phyloP scores from a whole-genome alignment of 257 asterid species.

The Lycium barbarum region DNA sequence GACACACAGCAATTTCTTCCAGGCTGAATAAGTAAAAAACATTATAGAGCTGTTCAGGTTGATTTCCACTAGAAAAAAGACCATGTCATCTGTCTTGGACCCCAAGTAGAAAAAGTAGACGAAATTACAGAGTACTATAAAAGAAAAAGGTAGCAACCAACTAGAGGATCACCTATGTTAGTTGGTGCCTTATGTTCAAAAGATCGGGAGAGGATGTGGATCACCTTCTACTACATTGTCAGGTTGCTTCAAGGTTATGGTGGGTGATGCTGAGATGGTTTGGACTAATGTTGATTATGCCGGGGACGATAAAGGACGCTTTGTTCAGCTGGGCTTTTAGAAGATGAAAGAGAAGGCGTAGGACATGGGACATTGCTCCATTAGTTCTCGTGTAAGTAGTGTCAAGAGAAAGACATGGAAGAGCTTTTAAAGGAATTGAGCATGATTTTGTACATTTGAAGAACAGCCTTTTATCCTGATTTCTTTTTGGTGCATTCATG shows the following conservation, averaged over 20 bases:
- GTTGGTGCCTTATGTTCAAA: slow-evolving; percentile 8
- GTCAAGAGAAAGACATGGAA: neutral
- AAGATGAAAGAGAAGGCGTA: too few relatives aligned
- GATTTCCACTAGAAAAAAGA: neutral
- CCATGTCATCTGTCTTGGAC: neutral
- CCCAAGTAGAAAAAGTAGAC: neutral
- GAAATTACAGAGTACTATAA: neutral
- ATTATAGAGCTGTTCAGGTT: neutral
- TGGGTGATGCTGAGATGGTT: neutral
- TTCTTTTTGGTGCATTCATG: neutral
- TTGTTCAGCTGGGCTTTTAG: neutral
- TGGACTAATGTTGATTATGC: neutral
- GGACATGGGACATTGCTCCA: neutral
- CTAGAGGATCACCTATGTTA: neutral
- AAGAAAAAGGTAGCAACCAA: neutral
- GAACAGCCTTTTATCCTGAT: neutral
- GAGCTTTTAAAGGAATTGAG: neutral
- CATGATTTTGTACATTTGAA: neutral
- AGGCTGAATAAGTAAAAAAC: neutral
- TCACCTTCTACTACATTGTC: neutral
- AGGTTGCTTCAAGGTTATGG: slow-evolving; percentile 1
- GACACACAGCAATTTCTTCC: neutral
- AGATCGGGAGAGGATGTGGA: neutral
- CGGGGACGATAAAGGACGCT: neutral
- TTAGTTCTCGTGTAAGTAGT: neutral